Base-by-base conservation (phyloP, 768 basidiomycete species). In the Tephrocybe sp. region DNA sequence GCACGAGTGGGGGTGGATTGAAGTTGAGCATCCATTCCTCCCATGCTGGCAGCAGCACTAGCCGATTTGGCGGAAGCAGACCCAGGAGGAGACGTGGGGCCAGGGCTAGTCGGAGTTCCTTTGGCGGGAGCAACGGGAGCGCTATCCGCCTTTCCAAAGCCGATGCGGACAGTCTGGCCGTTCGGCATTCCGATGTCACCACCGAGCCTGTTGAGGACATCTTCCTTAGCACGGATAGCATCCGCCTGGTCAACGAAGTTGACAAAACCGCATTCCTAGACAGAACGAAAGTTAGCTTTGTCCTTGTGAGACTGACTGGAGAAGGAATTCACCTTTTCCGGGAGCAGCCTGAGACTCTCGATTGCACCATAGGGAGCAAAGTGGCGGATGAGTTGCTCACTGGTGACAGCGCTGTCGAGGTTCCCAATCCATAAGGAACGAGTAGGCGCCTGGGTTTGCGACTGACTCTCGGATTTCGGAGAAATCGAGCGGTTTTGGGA, bases 401-500 rank as follows among this genome's bases (percentile, higher is more conserved):
- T 91, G 2, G 93, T 93, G 49, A 96, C 91, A 48, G 88, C 89
- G 58, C 90, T 91, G 68, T 98, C 97, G 44, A 99, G 76, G 69
- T 98, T 98, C 43, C 97, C 97, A 64, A 99, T 97, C 96, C 97
- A 99, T 24, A 99, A 75, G 28, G 93, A 95, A 45, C 97, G 86
- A 10, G 96, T 96, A 30, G 97, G 96, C 34, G 92, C 88, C 71
- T 98, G 95, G 48, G 86, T 81, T 62, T 93, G 90, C 11, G 84
- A 75, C 37, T 80, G 76, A 28, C 71, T 77, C 69, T 92, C 89
- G 33, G 85, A 78, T 68, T 92, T 93, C 20, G 91, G 91, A 11
- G 91, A 93, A 48, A 88, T 73, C n/a, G 89, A 84, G 44, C 89
- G 83, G 62, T 82, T 88, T 62, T 85, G 81, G 23, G 78, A 76